Base-by-base conservation (phyloP, 257 asterid species). In the Solanum commersonii region DNA sequence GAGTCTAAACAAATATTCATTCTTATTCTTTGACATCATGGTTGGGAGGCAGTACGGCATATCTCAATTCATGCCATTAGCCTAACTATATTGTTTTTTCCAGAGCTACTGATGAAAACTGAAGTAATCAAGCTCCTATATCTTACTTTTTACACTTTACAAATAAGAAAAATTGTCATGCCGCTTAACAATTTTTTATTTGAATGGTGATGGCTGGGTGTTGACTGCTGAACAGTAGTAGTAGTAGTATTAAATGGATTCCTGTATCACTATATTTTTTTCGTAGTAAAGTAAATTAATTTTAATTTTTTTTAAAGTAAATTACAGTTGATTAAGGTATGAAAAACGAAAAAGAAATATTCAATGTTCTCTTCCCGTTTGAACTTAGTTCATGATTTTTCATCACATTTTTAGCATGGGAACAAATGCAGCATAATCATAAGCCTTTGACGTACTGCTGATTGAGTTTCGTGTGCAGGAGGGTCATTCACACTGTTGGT, bases 401-500 rank as follows among this genome's bases (percentile, higher is more conserved):
- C n/a, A 79, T 79, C 27, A 79, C 85, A 79, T 1, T 79, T 44
- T 79, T 79, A 27, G 38, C 40, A 79, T 79, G 85, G 63, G 65
- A 44, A 79, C 25, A 27, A 25, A 44, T 27, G 67, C 67, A 79
- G 85, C 85, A 79, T 79, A 44, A 81, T 46, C 40, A 81, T 81
- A 49, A 49, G 44, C 85, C 84, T 72, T 70, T 71, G 71, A 20
- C 25, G 5, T 40, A 38, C 49, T 31, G 52, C 42, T 85, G 63
- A 85, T 85, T 31, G 73, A 33, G 35, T 88, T 85, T 89, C 78
- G 88, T 88, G 92, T 91, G 84, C 95, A 97, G 99, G 97, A 95
- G 96, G 95, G 95, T 97, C 88, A 93, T 97, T 87, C 99, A 97
- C 91, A 97, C 99, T 67, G 99, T 97, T 87, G 99, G 99, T 88